Conservation (phyloP, 768 basidiomycete species). For the Lactarius deliciosus region DNA sequence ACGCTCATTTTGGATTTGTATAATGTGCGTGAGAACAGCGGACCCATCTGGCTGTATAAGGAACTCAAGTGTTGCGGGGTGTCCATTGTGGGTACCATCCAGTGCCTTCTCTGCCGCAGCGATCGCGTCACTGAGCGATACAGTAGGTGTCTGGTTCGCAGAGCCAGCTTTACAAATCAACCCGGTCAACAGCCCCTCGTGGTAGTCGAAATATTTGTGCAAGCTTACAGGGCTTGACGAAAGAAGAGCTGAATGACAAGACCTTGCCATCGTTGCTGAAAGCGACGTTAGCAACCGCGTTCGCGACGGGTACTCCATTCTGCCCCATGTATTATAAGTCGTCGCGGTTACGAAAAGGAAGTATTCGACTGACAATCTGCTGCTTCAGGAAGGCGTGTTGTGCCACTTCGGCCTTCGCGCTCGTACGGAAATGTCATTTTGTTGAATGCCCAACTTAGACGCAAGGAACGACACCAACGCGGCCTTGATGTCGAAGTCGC, state of each 20-base stretch:
- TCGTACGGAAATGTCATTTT: slow-evolving; percentile 28
- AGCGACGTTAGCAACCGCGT: slow-evolving; percentile 47
- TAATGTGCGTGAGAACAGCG: slow-evolving; percentile 41
- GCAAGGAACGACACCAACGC: slow-evolving; percentile 32
- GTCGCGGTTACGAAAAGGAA: not conserved
- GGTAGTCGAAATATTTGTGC: too few relatives aligned
- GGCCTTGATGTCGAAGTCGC: slow-evolving; percentile 28
- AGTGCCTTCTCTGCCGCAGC: slow-evolving; percentile 40
- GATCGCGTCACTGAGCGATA: slow-evolving; percentile 41
- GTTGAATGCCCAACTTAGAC: slow-evolving; percentile 29
- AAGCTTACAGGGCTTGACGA: slow-evolving; percentile 43
- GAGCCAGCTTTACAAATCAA: slow-evolving; percentile 18
- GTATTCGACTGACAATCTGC: slow-evolving; percentile 26
- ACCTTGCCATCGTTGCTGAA: slow-evolving; percentile 44
- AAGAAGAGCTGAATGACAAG: slow-evolving; percentile 47
- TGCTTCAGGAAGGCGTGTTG: slow-evolving; percentile 32
- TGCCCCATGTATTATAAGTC: slow-evolving; percentile 15
- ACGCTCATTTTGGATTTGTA: slow-evolving; percentile 45
- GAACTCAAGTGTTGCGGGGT: slow-evolving; percentile 43
- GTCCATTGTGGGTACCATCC: slow-evolving; percentile 43
- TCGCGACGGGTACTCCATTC: slow-evolving; percentile 39
- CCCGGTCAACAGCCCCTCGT: not conserved
- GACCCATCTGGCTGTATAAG: slow-evolving; percentile 42
- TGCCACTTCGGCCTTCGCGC: slow-evolving; percentile 26
- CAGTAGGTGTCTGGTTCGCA: slow-evolving; percentile 38